Evolutionary conservation across 257 asterid genomes (phyloP), one percentile per base, ranked within the genome.

Genomic region (Solanum virginianum): DNA sequence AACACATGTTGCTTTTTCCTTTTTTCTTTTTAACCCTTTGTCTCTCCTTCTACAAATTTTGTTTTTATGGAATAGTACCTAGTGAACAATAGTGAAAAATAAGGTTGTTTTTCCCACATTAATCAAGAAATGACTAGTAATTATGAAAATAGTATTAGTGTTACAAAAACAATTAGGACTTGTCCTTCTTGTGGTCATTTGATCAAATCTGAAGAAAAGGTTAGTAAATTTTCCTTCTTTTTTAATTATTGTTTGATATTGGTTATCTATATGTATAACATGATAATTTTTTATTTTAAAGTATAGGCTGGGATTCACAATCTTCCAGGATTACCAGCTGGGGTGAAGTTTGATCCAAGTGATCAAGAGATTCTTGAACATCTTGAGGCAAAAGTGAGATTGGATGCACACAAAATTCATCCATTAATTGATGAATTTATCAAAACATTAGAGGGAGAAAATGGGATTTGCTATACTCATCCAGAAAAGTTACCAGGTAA

Each of bases 311-410:
- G 91, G 72, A 88, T 89, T 68, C 86, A 88, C 32, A 80, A 90
- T 51, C 88, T 90, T 63, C 91, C 90, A 14, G 90, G 90, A 11
- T 81, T 90, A 85, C 92, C 92, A 12, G 90, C 89, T 32, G 92
- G 92, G 43, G 91, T 90, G 88, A 88, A 90, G 85, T 90, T 90
- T 82, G 93, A 90, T 86, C 93, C 93, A 4, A 89, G 89, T 85
- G 93, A 90, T 85, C 86, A 85, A 70, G 91, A 90, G 70, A 85
- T 90, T 57, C 89, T 89, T 53, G 90, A 90, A 72, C 93, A 90
- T 89, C 88, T 90, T 83, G 93, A 89, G 63, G 91, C 90, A 26
- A 90, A 90, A 80, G 91, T 89, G 79, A 84, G 89, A 57, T 81
- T 88, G 82, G 93, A 88, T 86, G 85, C 80, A 80, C 86, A 86